Evolutionary conservation across 2,329 filamentous ascomycete genomes (phyloP).

Genomic region (Pezicula radicicola): DNA sequence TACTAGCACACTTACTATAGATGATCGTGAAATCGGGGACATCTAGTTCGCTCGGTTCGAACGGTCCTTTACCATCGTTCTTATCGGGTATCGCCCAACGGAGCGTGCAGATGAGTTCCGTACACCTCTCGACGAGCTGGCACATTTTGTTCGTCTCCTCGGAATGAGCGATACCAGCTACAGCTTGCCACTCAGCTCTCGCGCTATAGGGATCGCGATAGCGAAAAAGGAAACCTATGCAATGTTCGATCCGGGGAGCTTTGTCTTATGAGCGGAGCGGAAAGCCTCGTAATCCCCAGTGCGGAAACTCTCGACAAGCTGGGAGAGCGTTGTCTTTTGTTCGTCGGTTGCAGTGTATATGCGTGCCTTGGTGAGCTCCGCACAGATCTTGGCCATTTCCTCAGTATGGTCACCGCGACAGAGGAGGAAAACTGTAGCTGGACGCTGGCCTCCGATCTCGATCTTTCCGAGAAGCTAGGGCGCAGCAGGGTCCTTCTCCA

Average conservation of each 20-base stretch:
- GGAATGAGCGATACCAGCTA: not conserved
- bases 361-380: not conserved
- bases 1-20: not conserved
- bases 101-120: not conserved
- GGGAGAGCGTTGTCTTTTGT: not conserved
- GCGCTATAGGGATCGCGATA: not conserved
- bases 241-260: not conserved
- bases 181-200: not conserved
- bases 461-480: slow-evolving; percentile 1
- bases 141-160: not conserved
- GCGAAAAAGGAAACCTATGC: not conserved
- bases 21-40: not conserved
- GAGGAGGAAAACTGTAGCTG: not conserved
- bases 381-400: not conserved
- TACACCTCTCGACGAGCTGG: not conserved
- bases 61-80: not conserved
- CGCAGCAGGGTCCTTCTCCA: not conserved
- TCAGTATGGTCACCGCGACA: not conserved
- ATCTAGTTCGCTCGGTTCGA: not conserved
- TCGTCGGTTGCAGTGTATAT: not conserved
- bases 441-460: slow-evolving; percentile 11
- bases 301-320: not conserved
- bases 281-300: not conserved
- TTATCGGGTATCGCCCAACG: not conserved
- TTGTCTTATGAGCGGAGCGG: not conserved